Base-by-base conservation (phyloP, 2,329 filamentous ascomycete species). In the Triangularia setosa region DNA sequence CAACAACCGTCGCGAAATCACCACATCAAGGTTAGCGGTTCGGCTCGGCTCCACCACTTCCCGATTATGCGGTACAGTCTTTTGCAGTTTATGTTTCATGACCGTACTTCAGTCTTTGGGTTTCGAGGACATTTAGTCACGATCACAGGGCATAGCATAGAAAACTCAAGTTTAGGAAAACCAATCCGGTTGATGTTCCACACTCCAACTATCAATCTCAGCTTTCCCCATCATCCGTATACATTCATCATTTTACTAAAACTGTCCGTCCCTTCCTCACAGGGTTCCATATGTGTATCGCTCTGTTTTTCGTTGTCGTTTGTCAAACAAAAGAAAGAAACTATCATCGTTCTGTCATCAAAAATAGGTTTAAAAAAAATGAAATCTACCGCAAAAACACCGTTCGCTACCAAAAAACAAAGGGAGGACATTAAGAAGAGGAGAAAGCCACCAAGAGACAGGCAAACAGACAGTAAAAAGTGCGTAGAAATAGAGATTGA, bases 131-230 rank as follows among this genome's bases (percentile, higher is more conserved):
- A 40, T n/a, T 14, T 14, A 48, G 2, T 48, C 40, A 48, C 40
- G 21, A 21, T 48, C 40, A 48, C n/a, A 48, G n/a, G 1, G 12
- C 11, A 12, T 9, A 33, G n/a, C n/a, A n/a, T n/a, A 33, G 11
- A 12, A 12, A 48, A 12, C 11, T 9, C 25, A 55, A 3, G 12
- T 27, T 27, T n/a, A 62, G 63, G 58, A 65, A 61, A 67, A 67
- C 63, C 65, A 67, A 67, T 65, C 65, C 65, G 57, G 65, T 67
- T 67, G 65, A 67, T 67, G 63, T 62, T 67, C 65, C 63, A 60
- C 60, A 59, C 55, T 53, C 60, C 21, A 28, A 25, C 48, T 30
- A 48, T 21, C 18, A 4, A 48, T 48, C 40, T 55, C 24, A 57
- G 48, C 30, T 28, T 58, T 40, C 27, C 58, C 24, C 61, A 28